Conservation (phyloP, 2,329 filamentous ascomycete species). For the Xylaria sp. region DNA sequence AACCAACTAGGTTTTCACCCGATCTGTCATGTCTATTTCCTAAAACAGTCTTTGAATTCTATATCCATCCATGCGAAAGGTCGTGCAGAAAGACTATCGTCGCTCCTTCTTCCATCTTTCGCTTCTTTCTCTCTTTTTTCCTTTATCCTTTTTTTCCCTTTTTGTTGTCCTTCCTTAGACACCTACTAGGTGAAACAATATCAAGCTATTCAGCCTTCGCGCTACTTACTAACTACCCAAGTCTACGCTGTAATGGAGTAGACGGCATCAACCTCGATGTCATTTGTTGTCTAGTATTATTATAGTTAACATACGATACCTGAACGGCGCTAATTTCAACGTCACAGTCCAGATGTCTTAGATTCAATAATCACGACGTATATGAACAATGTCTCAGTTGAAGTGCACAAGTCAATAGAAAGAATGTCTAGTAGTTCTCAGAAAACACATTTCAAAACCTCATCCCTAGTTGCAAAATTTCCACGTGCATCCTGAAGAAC, state of each 20-base stretch:
- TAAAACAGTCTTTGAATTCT: conserved; percentile 1
- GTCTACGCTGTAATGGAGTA: too few species aligned
- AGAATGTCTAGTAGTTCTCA: background rate
- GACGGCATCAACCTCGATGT: background rate
- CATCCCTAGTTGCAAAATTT: background rate
- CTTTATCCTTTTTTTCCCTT: too few species aligned
- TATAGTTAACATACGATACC: background rate
- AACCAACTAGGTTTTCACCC: conserved; percentile 17
- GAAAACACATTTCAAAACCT: background rate
- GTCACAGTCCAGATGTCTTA: background rate
- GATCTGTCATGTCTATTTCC: background rate
- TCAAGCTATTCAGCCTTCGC: too few species aligned
- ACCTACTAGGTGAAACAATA: too few species aligned
- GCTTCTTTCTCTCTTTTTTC: too few species aligned
- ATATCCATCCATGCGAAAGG: background rate
- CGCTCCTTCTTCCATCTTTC: too few species aligned
- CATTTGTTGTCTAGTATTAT: background rate
- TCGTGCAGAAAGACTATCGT: too few species aligned
- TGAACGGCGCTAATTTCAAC: background rate
- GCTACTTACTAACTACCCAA: too few species aligned
- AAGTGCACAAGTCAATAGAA: background rate
- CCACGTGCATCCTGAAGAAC: background rate
- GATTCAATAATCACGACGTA: background rate
- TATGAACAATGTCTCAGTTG: background rate
- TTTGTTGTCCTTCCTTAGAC: too few species aligned